Conservation (phyloP, 129 eudicot species). For the carrot (Daucus carota) region DNA sequence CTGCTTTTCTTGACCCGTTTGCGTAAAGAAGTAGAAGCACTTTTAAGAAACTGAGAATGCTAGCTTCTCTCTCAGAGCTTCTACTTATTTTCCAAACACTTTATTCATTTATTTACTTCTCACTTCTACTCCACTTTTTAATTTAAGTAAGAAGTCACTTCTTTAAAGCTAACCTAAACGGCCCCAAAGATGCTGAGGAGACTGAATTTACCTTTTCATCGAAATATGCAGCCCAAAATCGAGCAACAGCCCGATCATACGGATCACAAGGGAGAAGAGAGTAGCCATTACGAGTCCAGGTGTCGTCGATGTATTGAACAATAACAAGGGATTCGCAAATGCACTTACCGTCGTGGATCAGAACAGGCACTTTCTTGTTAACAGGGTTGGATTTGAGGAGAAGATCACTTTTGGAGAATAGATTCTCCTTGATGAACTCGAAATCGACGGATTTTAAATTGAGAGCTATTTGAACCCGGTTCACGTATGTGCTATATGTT, state of each 20-base stretch:
- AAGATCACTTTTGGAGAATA: not conserved
- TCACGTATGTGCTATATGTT: not conserved
- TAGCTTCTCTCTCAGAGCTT: too few relatives aligned
- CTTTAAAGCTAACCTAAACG: too few relatives aligned
- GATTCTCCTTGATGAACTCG: not conserved
- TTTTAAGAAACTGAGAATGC: too few relatives aligned
- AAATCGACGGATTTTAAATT: not conserved
- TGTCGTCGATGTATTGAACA: not conserved
- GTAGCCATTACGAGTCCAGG: not conserved
- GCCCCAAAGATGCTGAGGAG: too few relatives aligned
- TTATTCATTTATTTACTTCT: too few relatives aligned
- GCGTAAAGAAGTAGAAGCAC: too few relatives aligned
- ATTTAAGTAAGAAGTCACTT: too few relatives aligned
- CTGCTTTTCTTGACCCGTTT: too few relatives aligned
- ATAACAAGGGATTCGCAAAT: not conserved
- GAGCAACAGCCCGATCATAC: not conserved
- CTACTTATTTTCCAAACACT: too few relatives aligned
- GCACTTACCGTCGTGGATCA: not conserved
- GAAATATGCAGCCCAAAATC: not conserved
- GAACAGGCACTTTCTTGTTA: not conserved
- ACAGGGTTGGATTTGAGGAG: not conserved
- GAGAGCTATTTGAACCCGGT: not conserved
- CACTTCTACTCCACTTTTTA: too few relatives aligned
- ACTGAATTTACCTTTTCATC: not conserved
- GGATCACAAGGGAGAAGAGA: not conserved